Conservation (phyloP, 2,329 filamentous ascomycete genomes). For the Diplodia seriata region DNA sequence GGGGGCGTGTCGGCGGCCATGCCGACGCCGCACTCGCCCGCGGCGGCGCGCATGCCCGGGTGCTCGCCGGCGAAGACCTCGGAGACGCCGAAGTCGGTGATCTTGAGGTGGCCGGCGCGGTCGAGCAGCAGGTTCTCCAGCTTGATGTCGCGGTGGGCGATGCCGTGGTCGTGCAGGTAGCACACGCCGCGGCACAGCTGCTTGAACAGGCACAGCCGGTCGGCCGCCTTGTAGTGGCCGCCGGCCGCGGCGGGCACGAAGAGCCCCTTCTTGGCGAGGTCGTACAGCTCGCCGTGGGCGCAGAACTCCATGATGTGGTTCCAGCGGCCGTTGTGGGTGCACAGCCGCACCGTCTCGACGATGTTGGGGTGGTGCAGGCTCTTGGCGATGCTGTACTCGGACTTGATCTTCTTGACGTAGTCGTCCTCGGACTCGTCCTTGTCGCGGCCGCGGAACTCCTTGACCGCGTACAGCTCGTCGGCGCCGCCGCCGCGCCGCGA, state of each 20-base stretch:
- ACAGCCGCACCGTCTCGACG: conserved; percentile 78
- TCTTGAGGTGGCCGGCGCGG: conserved; percentile 81
- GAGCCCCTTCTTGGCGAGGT: conserved; percentile 68
- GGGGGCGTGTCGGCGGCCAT: conserved; percentile 65
- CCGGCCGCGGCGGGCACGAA: conserved; percentile 36
- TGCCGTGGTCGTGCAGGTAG: conserved; percentile 82
- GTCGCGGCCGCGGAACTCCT: conserved; percentile 81
- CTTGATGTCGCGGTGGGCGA: conserved; percentile 91
- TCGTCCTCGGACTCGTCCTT: conserved; percentile 73
- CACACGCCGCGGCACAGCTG: conserved; percentile 82
- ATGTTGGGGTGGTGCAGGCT: conserved; percentile 87
- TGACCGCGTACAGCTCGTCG: conserved; percentile 78
- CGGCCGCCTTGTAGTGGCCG: conserved; percentile 63
- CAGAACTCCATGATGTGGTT: conserved; percentile 96
- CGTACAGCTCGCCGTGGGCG: conserved; percentile 79
- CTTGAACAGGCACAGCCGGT: conserved; percentile 86
- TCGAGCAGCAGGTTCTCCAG: conserved; percentile 84
- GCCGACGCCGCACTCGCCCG: conserved; percentile 74
- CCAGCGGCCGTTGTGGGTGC: conserved; percentile 75
- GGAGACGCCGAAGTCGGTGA: conserved; percentile 89
- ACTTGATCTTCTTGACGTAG: conserved; percentile 89
- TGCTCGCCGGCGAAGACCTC: conserved; percentile 84
- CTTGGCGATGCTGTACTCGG: conserved; percentile 87
- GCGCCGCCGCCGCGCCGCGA: conserved; percentile 65
- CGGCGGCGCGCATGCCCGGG: conserved; percentile 75